Evolutionary conservation across 2,329 filamentous ascomycete species (phyloP).

Genomic region (Zymoseptoria ardabiliae): DNA sequence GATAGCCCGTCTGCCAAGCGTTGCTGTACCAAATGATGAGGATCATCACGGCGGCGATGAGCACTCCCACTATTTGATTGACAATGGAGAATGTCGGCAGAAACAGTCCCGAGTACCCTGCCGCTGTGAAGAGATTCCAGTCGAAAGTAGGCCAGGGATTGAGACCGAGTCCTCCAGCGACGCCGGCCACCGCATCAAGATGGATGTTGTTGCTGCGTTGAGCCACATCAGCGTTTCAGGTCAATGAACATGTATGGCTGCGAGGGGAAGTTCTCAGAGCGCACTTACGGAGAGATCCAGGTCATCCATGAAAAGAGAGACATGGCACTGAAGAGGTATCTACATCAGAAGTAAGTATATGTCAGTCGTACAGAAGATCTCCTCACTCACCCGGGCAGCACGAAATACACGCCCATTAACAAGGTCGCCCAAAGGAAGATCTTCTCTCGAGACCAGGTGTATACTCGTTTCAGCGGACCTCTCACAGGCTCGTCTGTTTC

Average conservation of each 20-base stretch:
- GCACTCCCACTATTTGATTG: conserved; percentile 59
- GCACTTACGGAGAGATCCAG: conserved; percentile 6
- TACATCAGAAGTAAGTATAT: neutral
- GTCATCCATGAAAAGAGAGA: conserved; percentile 8
- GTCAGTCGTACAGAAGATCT: neutral
- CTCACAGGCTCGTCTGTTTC: conserved; percentile 3
- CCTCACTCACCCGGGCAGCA: conserved; percentile 3
- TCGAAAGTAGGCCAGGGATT: conserved; percentile 60
- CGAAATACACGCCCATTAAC: conserved; percentile 1
- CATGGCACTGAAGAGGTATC: conserved; percentile 2
- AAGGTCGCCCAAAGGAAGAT: conserved; percentile 5
- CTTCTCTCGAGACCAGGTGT: conserved; percentile 6
- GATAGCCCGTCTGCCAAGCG: conserved; percentile 69
- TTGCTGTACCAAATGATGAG: conserved; percentile 55
- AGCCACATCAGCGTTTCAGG: neutral
- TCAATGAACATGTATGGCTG: neutral
- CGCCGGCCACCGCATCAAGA: conserved; percentile 2
- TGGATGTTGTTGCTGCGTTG: conserved; percentile 4
- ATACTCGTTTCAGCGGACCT: conserved; percentile 4
- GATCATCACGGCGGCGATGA: conserved; percentile 18
- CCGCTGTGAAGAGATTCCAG: conserved; percentile 70
- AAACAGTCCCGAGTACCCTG: conserved; percentile 51
- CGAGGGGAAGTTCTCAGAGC: neutral
- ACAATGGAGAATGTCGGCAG: conserved; percentile 30
- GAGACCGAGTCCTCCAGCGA: conserved; percentile 5